phyloP scores from a whole-genome alignment of 306 rosid species.

The Cucurbita ficifolia region DNA sequence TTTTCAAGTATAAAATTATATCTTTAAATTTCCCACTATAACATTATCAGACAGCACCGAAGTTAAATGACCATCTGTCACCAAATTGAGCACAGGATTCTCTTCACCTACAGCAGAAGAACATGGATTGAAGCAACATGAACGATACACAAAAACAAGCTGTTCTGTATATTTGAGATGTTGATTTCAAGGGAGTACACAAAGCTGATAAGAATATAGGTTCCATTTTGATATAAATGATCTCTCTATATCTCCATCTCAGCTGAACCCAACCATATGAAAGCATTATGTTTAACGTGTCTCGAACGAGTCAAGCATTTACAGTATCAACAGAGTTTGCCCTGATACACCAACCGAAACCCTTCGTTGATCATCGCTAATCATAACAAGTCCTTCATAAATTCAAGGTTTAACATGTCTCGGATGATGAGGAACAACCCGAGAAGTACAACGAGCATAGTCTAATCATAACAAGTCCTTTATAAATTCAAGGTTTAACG shows the following conservation, averaged over 20 bases:
- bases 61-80: too few relatives aligned
- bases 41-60: too few relatives aligned
- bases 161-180: neutral
- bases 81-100: too few relatives aligned
- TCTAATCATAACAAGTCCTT: conserved; percentile 52
- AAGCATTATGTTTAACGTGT: conserved; percentile 1
- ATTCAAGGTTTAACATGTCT: conserved; percentile 82
- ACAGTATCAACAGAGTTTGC: neutral
- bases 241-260: neutral
- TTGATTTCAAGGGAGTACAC: conserved; percentile 4
- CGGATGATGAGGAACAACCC: conserved; percentile 72
- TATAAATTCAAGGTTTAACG: conserved; percentile 77
- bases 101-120: neutral
- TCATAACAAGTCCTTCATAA: conserved; percentile 64
- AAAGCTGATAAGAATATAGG: neutral
- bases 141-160: neutral
- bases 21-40: too few relatives aligned
- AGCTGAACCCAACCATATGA: neutral
- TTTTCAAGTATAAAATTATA: too few relatives aligned
- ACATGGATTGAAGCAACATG: neutral
- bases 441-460: conserved; percentile 58
- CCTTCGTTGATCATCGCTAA: neutral
- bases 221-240: neutral
- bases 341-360: neutral
- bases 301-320: neutral